Percentiles rank a stretch among this genome's conserved stretches.
These are phyloP conservation scores for Alternaria sp. DNA, from an alignment of 2,329 filamentous ascomycete genomes.

Conservation along the genomic window DNA sequence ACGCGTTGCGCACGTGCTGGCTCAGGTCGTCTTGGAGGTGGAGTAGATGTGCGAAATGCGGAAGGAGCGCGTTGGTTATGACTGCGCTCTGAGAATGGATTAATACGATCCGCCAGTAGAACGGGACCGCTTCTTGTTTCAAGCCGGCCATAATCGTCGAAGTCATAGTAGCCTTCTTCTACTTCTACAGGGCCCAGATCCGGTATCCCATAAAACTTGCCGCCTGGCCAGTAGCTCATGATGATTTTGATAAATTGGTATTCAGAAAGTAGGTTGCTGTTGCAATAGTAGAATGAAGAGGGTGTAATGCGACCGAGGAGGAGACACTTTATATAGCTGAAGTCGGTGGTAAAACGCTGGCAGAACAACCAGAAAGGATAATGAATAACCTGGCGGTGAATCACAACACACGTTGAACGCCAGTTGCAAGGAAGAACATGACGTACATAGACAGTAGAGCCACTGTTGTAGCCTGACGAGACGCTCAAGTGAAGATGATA, in stretches of 20 bases:
- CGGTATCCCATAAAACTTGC: neutral
- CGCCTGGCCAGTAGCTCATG: neutral
- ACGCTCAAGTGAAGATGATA: constrained; percentile 57
- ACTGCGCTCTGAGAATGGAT: neutral
- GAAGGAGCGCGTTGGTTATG: neutral
- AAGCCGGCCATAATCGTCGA: neutral
- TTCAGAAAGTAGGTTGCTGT: neutral
- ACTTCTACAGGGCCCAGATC: neutral
- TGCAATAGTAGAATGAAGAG: neutral
- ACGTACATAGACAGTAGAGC: neutral
- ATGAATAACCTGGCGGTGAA: neutral
- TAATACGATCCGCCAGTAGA: neutral
- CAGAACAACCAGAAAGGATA: neutral
- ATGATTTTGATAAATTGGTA: neutral
- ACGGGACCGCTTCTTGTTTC: too few relatives aligned
- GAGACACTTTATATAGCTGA: neutral
- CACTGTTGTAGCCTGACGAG: neutral
- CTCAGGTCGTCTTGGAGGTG: neutral
- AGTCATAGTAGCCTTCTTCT: neutral
- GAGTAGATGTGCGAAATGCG: neutral
- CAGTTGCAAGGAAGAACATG: neutral
- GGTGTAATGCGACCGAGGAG: neutral
- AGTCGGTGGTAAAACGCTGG: neutral
- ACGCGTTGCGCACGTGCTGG: neutral
- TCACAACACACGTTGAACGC: neutral